Conservation (phyloP, 768 basidiomycete species). For the Heimioporus sp. region DNA sequence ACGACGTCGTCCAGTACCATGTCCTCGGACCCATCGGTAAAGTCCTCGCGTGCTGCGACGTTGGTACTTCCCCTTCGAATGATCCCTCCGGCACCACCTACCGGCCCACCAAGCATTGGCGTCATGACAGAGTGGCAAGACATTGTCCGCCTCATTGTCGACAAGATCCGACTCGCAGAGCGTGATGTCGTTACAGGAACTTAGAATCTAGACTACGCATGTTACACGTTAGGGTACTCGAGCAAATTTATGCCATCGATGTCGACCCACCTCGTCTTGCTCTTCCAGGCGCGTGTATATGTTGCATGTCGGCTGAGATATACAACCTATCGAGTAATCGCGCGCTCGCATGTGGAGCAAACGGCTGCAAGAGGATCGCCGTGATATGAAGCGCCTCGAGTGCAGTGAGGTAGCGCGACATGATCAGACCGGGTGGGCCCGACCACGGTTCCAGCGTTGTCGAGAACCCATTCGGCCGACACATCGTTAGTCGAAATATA, state of each 20-base stretch:
- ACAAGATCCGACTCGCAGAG: conserved; percentile 38
- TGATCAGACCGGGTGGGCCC: conserved; percentile 32
- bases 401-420: conserved; percentile 48
- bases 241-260: conserved; percentile 30
- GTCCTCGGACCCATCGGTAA: conserved; percentile 90
- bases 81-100: not conserved
- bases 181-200: too few species aligned
- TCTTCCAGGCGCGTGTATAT: conserved; percentile 23
- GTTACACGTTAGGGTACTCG: conserved; percentile 4
- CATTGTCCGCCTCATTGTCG: conserved; percentile 72
- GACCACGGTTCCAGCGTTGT: conserved; percentile 69
- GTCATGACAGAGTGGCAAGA: conserved; percentile 98
- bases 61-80: conserved; percentile 51
- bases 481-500: too few species aligned
- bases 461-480: conserved; percentile 64
- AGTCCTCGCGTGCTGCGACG: conserved; percentile 85
- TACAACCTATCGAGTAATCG: too few species aligned
- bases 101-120: conserved; percentile 59
- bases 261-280: conserved; percentile 13
- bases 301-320: conserved; percentile 30
- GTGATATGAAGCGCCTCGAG: conserved; percentile 67
- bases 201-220: too few species aligned
- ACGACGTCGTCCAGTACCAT: conserved; percentile 74
- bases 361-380: conserved; percentile 71
- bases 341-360: conserved; percentile 61